These are phyloP conservation scores for Ballota nigra DNA, from an alignment of 257 asterid genomes.

Conservation along the genomic window DNA sequence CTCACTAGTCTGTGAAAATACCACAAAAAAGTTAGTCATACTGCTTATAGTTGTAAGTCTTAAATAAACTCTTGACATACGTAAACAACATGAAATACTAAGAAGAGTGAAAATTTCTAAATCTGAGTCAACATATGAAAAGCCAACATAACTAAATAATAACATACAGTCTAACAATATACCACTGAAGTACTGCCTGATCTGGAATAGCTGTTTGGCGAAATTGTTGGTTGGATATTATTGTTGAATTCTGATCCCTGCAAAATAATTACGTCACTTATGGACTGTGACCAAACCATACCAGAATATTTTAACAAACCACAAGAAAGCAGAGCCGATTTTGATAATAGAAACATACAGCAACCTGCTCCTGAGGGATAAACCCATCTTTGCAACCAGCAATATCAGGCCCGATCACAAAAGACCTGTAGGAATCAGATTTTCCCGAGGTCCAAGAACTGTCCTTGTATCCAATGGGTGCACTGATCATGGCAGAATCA, in stretches of 20 bases:
- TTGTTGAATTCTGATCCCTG: conserved; percentile 34
- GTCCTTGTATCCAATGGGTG: conserved; percentile 33
- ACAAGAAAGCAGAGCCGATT: background rate
- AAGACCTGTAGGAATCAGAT: conserved; percentile 45
- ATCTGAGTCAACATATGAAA: background rate
- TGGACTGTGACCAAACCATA: background rate
- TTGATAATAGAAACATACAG: conserved; percentile 12
- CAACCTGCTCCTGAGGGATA: conserved; percentile 44
- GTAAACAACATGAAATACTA: background rate
- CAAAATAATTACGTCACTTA: conserved; percentile 15
- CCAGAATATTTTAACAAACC: no score
- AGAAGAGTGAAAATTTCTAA: background rate
- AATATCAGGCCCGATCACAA: conserved; percentile 35
- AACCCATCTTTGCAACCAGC: conserved; percentile 38
- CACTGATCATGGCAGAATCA: conserved; percentile 33
- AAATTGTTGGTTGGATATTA: conserved; percentile 25
- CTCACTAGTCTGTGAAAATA: conserved; percentile 44
- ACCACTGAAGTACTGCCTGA: conserved; percentile 38
- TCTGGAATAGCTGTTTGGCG: conserved; percentile 23
- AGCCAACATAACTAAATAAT: no score
- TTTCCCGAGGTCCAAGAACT: conserved; percentile 47
- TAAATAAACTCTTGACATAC: background rate
- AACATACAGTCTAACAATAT: background rate
- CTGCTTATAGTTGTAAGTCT: background rate
- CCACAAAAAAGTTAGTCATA: conserved; percentile 12